Conservation (phyloP, 2,329 filamentous ascomycete genomes). For the Calycina marina region DNA sequence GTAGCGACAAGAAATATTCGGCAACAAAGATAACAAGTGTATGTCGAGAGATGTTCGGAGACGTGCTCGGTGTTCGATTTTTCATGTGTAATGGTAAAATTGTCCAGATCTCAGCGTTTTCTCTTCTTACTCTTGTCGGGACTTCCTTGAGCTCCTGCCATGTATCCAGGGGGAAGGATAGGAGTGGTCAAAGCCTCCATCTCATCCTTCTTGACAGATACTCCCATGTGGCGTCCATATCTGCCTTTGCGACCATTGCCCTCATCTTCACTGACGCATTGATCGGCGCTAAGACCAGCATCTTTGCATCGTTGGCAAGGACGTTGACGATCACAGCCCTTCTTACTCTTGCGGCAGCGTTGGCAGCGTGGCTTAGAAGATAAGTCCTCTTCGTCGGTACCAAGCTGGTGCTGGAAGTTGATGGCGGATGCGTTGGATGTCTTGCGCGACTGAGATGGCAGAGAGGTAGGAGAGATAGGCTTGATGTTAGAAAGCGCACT, state of each 20-base stretch:
- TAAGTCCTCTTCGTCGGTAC: slow-evolving; percentile 70
- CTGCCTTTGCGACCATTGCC: slow-evolving; percentile 93
- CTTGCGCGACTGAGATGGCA: slow-evolving; percentile 60
- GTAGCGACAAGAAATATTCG: too few species aligned
- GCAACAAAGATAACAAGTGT: too few species aligned
- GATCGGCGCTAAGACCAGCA: slow-evolving; percentile 81
- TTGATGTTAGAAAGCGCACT: slow-evolving; percentile 25
- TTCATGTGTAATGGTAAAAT: too few species aligned
- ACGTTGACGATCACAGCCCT: slow-evolving; percentile 91
- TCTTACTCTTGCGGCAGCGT: slow-evolving; percentile 98
- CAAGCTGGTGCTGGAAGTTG: slow-evolving; percentile 46
- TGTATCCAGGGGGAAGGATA: slow-evolving; percentile 19
- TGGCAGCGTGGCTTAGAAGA: slow-evolving; percentile 96
- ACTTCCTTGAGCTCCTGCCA: slow-evolving; percentile 21
- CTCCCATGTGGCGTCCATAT: slow-evolving; percentile 62
- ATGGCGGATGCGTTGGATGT: slow-evolving; percentile 54
- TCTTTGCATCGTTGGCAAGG: slow-evolving; percentile 93
- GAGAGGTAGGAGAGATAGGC: slow-evolving; percentile 48
- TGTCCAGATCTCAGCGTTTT: slow-evolving; percentile 51
- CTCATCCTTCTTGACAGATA: slow-evolving; percentile 41
- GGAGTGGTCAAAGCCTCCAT: slow-evolving; percentile 28
- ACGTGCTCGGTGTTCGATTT: too few species aligned
- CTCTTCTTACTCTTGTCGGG: slow-evolving; percentile 54
- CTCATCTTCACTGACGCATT: slow-evolving; percentile 95
- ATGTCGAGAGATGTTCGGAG: too few species aligned